Conservation (phyloP, 495 filamentous ascomycete species). For the Saxophila tyrrhenica region DNA sequence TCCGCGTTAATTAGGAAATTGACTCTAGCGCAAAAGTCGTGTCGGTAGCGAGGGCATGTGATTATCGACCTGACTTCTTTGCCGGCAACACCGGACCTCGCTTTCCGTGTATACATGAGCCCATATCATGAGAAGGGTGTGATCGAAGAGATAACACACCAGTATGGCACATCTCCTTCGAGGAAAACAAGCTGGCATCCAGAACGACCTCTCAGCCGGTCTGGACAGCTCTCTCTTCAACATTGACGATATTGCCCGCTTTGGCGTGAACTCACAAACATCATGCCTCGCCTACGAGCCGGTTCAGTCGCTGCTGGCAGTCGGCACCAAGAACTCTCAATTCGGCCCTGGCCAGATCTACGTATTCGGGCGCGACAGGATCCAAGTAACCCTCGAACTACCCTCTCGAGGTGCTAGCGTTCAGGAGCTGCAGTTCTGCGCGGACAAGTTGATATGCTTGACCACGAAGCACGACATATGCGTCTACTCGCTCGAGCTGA, state of each 20-base stretch:
- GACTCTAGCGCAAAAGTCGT: no score
- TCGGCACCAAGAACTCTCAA: constrained; percentile 70
- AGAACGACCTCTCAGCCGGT: constrained; percentile 75
- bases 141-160: background rate
- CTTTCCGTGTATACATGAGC: no score
- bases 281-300: constrained; percentile 77
- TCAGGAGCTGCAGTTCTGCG: constrained; percentile 60
- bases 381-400: constrained; percentile 55
- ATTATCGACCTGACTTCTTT: background rate
- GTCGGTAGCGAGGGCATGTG: no score
- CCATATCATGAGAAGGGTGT: background rate
- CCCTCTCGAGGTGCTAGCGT: constrained; percentile 53
- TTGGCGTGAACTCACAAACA: constrained; percentile 80
- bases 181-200: constrained; percentile 85
- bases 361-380: constrained; percentile 75
- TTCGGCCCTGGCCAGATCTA: constrained; percentile 75
- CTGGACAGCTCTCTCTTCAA: constrained; percentile 63
- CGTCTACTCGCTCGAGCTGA: constrained; percentile 62
- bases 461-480: constrained; percentile 75
- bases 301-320: constrained; percentile 82
- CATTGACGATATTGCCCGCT: constrained; percentile 73
- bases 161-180: constrained; percentile 75
- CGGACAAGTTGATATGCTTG: constrained; percentile 67
- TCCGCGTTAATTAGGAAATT: no score
- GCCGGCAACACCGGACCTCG: background rate